Evolutionary conservation across 257 asterid genomes (phyloP), one percentile per base, ranked within the genome.

Genomic region (Rhazya stricta): DNA sequence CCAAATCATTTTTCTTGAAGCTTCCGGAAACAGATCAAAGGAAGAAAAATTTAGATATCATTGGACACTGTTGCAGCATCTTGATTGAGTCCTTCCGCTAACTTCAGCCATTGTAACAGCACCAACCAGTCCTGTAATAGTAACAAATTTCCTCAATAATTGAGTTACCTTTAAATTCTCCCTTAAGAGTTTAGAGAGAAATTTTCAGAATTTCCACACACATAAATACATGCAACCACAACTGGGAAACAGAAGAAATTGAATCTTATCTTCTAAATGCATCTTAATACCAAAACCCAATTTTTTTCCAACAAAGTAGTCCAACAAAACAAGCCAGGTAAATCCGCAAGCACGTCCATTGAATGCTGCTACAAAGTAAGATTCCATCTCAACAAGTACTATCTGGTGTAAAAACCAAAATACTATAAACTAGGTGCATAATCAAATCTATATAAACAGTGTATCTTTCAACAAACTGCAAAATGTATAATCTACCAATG

Each of bases 91-190:
- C 63, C 56, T 12, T n/a, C 27, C 4, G 58, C 48, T 65, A 36
- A 65, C 76, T 71, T 54, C 57, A 61, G 62, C n/a, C 46, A 29
- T 45, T 57, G 60, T 53, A 68, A 36, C 37, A 13, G 72, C 66
- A 8, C 4, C 48, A 36, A 39, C 67, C 23, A 39, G 27, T 48
- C 73, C 81, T 77, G 73, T 45, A 71, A 77, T 23, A 4, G 29
- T 13, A 69, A 43, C 67, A 39, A 71, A 42, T 37, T 60, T 21
- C 70, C 62, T 37, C 61, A 53, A 45, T 29, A 58, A 29, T 42
- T 58, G 63, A 58, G 79, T 58, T 62, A 62, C 16, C 41, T 10
- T 63, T 34, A 63, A 60, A 34, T 23, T 65, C 70, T 19, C 19
- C 70, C 27, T 16, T 58, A 58, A 56, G 4, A 12, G 36, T 27